A percentile compares a stretch with the other conserved stretches of the same genome.
Evolutionary conservation across 179 eudicot genomes (phyloP).

Genomic region (Dionaea muscipula): DNA sequence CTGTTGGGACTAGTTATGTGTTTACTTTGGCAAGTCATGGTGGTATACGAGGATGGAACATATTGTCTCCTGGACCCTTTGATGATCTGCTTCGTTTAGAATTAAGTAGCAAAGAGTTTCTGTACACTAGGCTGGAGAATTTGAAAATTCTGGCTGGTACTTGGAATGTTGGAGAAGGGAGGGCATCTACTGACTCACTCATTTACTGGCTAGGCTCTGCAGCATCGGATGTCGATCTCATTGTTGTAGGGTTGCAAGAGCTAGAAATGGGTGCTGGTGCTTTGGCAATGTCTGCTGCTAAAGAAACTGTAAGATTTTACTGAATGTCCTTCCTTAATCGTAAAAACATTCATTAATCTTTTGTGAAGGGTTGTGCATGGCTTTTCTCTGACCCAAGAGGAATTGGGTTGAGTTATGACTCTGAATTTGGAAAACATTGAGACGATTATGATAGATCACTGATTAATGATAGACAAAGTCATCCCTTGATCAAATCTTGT

Average conservation of each 20-base stretch:
- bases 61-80: conserved; percentile 72
- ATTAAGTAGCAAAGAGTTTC: conserved; percentile 60
- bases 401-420: no score
- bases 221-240: conserved; percentile 52
- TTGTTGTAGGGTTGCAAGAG: conserved; percentile 88
- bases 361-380: no score
- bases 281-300: conserved; percentile 96
- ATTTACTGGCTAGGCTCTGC: conserved; percentile 80
- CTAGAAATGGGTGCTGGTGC: conserved; percentile 98
- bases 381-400: no score
- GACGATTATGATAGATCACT: no score
- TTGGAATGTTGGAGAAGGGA: conserved; percentile 93
- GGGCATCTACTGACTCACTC: conserved; percentile 82
- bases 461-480: no score
- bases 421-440: no score
- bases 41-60: conserved; percentile 85
- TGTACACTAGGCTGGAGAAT: conserved; percentile 66
- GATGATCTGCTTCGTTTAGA: conserved; percentile 58
- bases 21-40: conserved; percentile 83
- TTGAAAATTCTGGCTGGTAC: conserved; percentile 78
- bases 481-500: no score
- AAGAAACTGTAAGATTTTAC: conserved; percentile 61
- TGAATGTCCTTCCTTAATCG: neutral
- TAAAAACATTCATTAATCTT: neutral
- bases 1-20: conserved; percentile 58